These are phyloP conservation scores for Tardiomyces depauwii DNA, from an alignment of 1,139 yeast species.

Conservation along the genomic window DNA sequence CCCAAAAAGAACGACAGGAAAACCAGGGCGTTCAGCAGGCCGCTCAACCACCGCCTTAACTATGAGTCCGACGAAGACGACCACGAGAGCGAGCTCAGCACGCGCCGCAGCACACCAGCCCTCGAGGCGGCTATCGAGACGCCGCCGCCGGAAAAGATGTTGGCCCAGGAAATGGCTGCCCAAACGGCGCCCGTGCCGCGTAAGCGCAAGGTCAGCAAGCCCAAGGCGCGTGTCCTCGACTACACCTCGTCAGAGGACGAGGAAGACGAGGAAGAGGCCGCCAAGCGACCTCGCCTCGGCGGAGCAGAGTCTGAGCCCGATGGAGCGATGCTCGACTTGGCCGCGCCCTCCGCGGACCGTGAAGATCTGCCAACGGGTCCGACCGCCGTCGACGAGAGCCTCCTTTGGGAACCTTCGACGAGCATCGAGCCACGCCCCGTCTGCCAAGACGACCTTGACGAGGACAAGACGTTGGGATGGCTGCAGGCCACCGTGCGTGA, in stretches of 20 bases:
- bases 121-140: conserved; percentile 17
- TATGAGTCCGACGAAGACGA: conserved; percentile 38
- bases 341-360: too few relatives aligned
- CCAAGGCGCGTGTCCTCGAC: conserved; percentile 8
- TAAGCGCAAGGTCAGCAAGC: conserved; percentile 12
- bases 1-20: conserved; percentile 5
- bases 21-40: conserved; percentile 24
- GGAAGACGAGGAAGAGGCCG: conserved; percentile 11
- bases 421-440: conserved; percentile 37
- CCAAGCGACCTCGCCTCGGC: neutral
- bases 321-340: neutral
- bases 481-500: conserved; percentile 53
- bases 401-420: conserved; percentile 12
- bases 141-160: conserved; percentile 9
- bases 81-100: conserved; percentile 25
- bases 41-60: conserved; percentile 66
- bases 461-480: conserved; percentile 34
- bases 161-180: neutral
- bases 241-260: conserved; percentile 17
- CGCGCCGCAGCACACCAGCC: conserved; percentile 29
- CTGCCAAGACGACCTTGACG: conserved; percentile 32
- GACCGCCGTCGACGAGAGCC: conserved; percentile 1
- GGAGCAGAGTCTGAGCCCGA: neutral
- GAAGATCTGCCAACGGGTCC: too few relatives aligned
- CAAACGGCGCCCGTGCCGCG: neutral